These are phyloP conservation scores for Cubamyces lactineus DNA, from an alignment of 768 basidiomycete genomes.

Conservation along the genomic window DNA sequence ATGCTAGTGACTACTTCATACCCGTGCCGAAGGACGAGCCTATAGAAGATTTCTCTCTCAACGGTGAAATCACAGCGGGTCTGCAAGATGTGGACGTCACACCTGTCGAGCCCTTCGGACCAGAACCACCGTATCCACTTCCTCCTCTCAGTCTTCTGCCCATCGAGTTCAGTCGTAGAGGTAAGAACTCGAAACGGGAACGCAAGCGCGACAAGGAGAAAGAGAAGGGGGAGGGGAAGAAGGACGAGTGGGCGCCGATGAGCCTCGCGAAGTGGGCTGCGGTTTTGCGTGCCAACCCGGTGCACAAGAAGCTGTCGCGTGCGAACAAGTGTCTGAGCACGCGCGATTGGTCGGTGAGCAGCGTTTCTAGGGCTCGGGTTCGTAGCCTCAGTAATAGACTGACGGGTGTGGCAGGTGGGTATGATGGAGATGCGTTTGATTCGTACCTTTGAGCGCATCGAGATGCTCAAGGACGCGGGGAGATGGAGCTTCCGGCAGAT, in stretches of 20 bases:
- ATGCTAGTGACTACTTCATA: constrained; percentile 16
- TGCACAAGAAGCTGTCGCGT: constrained; percentile 67
- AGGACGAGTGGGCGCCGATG: constrained; percentile 66
- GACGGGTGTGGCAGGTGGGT: constrained; percentile 56
- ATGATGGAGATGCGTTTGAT: constrained; percentile 77
- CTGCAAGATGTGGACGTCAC: not conserved
- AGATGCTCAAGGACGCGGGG: constrained; percentile 75
- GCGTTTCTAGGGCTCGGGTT: not conserved
- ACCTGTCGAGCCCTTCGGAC: constrained; percentile 25
- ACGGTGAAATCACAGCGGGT: not conserved
- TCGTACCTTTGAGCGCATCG: constrained; percentile 83
- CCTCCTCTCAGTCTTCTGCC: constrained; percentile 61
- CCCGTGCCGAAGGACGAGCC: constrained; percentile 12
- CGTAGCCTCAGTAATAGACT: not conserved
- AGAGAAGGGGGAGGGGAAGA: constrained; percentile 48
- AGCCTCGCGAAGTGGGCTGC: constrained; percentile 59
- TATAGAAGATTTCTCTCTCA: constrained; percentile 1
- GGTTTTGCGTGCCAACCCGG: constrained; percentile 73
- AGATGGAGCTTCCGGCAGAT: constrained; percentile 95
- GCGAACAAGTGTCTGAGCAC: constrained; percentile 80
- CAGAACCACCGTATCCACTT: constrained; percentile 52
- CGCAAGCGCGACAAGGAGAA: constrained; percentile 56
- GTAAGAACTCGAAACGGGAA: constrained; percentile 48
- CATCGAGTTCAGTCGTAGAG: constrained; percentile 54
- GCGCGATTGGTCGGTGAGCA: constrained; percentile 79